Evolutionary conservation across 805 yeast species (phyloP), one percentile per base, ranked within the genome.

Genomic region (Teunomyces cretensis): DNA sequence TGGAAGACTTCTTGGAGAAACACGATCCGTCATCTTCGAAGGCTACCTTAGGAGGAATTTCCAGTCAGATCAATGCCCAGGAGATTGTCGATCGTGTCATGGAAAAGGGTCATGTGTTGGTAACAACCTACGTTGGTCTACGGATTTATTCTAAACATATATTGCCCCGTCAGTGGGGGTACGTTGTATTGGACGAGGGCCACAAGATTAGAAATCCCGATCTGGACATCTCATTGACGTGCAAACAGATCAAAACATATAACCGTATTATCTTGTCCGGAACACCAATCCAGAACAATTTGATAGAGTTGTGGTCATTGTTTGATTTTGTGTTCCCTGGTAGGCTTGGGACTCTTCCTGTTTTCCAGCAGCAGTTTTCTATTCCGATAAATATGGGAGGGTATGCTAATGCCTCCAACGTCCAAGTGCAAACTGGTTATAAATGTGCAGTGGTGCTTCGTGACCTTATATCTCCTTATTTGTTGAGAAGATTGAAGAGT

Each of bases 311-410:
- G 15, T 94, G 99, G 99, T 86, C 96, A 43, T 67, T 94, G 39
- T 92, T 94, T 68, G 99, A 94, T 58, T 94, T 94, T 67, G 86
- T 91, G 2, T 91, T 86, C 57, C 99, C 99, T 0, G 99, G 99
- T 0, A 72, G 96, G 49, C 67, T 94, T 16, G 99, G 99, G 0
- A 94, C 99, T 0, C 69, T 94, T 17, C 99, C 99, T 0, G 92
- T 94, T 0, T 94, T 94, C 56, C 96, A 91, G 64, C 86, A 79
- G 43, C 97, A 94, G 61, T 94, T 94, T 62, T 86, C 96, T 2
- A 74, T 84, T 5, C 99, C 99, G 0, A 94, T 94, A 37, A 92
- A 90, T 58, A 76, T 88, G 61, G 99, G 99, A n/a, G 99, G 99
- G 0, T 94, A 94, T 66, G 96, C 99, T 1, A 94, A 92, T 68